Evolutionary conservation across 129 eudicot genomes (phyloP).

Genomic region (Tagetes erecta): DNA sequence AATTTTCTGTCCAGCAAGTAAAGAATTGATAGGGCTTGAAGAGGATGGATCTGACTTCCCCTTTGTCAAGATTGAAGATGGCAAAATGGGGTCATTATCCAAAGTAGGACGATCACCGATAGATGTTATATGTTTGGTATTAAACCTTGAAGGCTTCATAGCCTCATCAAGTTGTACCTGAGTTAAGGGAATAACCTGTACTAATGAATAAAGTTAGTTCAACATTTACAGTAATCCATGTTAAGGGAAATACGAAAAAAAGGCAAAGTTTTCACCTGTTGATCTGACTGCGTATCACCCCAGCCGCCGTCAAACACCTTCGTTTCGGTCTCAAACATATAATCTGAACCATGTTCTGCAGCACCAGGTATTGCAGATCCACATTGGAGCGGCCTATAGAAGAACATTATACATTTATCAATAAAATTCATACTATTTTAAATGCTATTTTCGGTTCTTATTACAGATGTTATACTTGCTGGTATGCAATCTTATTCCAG

Average conservation of each 20-base stretch:
- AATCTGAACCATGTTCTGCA: conserved; percentile 39
- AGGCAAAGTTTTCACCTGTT: conserved; percentile 41
- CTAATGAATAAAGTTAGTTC: conserved; percentile 2
- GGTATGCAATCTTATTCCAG: conserved; percentile 38
- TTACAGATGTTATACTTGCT: conserved; percentile 47
- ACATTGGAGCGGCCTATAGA: conserved; percentile 54
- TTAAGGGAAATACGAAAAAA: background rate
- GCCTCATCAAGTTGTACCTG: conserved; percentile 95
- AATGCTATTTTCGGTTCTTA: conserved; percentile 18
- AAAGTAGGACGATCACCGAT: conserved; percentile 53
- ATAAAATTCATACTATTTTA: background rate
- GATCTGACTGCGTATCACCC: conserved; percentile 49
- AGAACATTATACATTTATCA: background rate
- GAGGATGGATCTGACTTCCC: conserved; percentile 63
- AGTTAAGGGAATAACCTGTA: conserved; percentile 81
- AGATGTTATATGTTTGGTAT: conserved; percentile 42
- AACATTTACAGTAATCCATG: background rate
- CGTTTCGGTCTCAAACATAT: conserved; percentile 48
- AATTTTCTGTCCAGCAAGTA: conserved; percentile 95
- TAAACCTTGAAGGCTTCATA: conserved; percentile 75
- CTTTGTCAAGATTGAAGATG: conserved; percentile 54
- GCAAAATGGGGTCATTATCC: conserved; percentile 45
- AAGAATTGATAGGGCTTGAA: conserved; percentile 82
- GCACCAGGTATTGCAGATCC: conserved; percentile 42
- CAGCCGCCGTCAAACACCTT: conserved; percentile 55